Base-by-base conservation (phyloP, 805 yeast genomes). In the Kuraishia molischiana region DNA sequence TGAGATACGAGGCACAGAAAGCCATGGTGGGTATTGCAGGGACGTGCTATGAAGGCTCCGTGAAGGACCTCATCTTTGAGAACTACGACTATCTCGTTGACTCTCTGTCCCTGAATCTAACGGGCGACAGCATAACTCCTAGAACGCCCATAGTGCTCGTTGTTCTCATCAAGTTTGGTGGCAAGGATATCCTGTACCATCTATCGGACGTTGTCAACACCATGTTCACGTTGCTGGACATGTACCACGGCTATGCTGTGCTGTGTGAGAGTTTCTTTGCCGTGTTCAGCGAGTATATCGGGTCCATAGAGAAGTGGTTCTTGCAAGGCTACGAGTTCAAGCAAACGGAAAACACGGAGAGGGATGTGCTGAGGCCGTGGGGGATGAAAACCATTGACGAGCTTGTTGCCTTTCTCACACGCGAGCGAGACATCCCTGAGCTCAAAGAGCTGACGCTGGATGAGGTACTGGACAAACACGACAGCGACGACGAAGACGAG, bases 71-170 rank as follows among this genome's bases (percentile, higher is more conserved):
- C 41, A 64, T 92, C 2, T 49, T 67, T 28, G 76, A 74, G 19
- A 90, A 87, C 52, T 68, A 77, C 40, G 96, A 90, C 48, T 89
- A 89, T 51, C 56, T 90, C 15, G 62, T 87, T 13, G 97, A 92
- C 52, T 61, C 86, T 0, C 62, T 87, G n/a, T 80, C 95, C 3
- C 56, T 77, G 21, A 73, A 71, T 43, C 61, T 92, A 38, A 75
- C 85, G 20, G 72, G 82, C 2, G 77, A 87, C 4, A 66, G 79
- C 39, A 69, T 90, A 4, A 72, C 86, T 2, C 90, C 95, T 2
- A 67, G 86, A 8, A 70, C 86, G 3, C 69, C 84, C 1, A 76
- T 78, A 0, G 77, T 89, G 3, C 60, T 90, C 29, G 67, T 81
- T 34, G 79, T 85, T 3, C 59, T 90, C 34, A 66, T 85, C 21